These are phyloP conservation scores for Aspergillus bombycis DNA, from an alignment of 2,329 filamentous ascomycete genomes.

Conservation along the genomic window DNA sequence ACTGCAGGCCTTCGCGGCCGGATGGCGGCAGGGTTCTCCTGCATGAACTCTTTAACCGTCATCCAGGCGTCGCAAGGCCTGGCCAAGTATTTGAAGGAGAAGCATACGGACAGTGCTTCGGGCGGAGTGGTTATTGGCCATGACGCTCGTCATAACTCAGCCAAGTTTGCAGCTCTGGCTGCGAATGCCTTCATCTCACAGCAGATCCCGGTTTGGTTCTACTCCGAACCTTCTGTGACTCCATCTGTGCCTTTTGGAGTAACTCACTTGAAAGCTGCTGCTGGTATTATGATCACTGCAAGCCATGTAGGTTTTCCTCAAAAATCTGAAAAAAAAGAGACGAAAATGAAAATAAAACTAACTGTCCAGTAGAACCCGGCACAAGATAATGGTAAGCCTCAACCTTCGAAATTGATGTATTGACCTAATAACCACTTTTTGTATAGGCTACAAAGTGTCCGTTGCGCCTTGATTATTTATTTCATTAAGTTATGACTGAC, in stretches of 20 bases:
- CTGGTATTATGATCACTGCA: slow-evolving; percentile 68
- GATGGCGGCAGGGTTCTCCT: slow-evolving; percentile 68
- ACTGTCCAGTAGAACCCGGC: slow-evolving; percentile 56
- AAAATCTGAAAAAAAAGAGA: background rate
- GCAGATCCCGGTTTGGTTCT: slow-evolving; percentile 63
- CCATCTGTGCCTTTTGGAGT: slow-evolving; percentile 67
- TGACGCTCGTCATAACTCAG: slow-evolving; percentile 66
- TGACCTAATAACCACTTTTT: slow-evolving; percentile 17
- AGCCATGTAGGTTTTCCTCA: slow-evolving; percentile 52
- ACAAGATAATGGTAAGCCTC: slow-evolving; percentile 57
- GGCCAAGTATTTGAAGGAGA: slow-evolving; percentile 59
- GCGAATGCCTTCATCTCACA: slow-evolving; percentile 63
- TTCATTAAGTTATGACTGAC: slow-evolving; percentile 24
- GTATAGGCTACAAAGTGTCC: slow-evolving; percentile 62
- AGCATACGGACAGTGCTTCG: slow-evolving; percentile 44
- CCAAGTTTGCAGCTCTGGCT: slow-evolving; percentile 62
- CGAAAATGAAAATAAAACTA: background rate
- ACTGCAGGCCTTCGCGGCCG: slow-evolving; percentile 65
- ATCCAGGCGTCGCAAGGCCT: slow-evolving; percentile 69
- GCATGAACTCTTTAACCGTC: slow-evolving; percentile 62
- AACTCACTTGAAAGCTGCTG: slow-evolving; percentile 55
- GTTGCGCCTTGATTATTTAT: slow-evolving; percentile 11
- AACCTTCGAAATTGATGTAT: background rate
- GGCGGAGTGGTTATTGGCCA: slow-evolving; percentile 63
- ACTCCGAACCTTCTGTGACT: slow-evolving; percentile 59